A percentile compares a stretch with the other conserved stretches of the same genome.
These are phyloP conservation scores for Cymbopogon flexuosus DNA, from an alignment of 202 grass and related monocot genomes.

Conservation along the genomic window DNA sequence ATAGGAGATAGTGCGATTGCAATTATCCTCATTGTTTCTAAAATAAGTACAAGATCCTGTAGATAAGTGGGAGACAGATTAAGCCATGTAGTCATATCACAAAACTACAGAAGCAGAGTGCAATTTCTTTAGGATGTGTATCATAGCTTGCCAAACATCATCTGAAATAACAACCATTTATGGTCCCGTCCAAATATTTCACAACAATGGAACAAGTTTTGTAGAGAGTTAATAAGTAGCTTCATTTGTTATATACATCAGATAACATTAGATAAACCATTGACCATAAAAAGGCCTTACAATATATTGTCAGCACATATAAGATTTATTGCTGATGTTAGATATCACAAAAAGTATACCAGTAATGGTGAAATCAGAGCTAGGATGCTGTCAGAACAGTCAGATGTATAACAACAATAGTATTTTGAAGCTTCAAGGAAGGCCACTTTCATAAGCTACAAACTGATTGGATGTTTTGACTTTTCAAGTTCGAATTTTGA, in stretches of 20 bases:
- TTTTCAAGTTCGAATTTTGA: neutral
- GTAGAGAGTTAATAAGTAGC: neutral
- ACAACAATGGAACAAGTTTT: neutral
- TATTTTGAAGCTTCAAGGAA: conserved; percentile 18
- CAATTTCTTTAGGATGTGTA: neutral
- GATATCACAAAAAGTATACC: neutral
- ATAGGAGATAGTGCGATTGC: conserved; percentile 73
- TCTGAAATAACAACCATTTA: neutral
- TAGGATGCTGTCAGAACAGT: neutral
- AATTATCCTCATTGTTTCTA: conserved; percentile 92
- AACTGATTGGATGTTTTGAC: neutral
- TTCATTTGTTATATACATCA: neutral
- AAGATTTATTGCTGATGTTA: neutral
- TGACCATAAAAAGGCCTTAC: neutral
- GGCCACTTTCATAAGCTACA: neutral
- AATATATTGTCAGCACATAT: neutral
- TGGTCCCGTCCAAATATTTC: neutral
- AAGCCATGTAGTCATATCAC: neutral
- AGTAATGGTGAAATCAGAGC: neutral
- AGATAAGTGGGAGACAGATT: conserved; percentile 24
- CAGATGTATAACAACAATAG: neutral
- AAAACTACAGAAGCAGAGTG: neutral
- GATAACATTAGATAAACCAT: neutral
- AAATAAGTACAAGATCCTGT: conserved; percentile 90
- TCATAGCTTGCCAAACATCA: neutral